A percentile compares a stretch with the other conserved stretches of the same genome.
These are phyloP conservation scores for Hymenoscyphus repandus DNA, from an alignment of 2,329 filamentous ascomycete species.

Conservation along the genomic window DNA sequence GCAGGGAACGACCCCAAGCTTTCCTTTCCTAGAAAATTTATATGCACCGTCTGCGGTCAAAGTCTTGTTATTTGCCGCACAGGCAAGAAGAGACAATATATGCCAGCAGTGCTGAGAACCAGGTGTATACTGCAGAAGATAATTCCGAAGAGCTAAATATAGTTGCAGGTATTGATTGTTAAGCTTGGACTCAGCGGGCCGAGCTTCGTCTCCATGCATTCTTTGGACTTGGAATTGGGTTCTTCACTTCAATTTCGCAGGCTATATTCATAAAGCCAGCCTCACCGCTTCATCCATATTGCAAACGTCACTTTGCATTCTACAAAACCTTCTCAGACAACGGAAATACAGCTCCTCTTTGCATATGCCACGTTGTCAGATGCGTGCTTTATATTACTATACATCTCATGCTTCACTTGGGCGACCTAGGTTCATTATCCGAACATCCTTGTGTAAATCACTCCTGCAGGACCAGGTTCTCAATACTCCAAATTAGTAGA, in stretches of 20 bases:
- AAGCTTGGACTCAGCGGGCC: slow-evolving; percentile 3
- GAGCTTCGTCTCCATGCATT: slow-evolving; percentile 2
- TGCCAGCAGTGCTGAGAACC: not conserved
- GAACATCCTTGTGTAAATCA: not conserved
- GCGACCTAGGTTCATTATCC: slow-evolving; percentile 1
- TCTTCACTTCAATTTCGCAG: not conserved
- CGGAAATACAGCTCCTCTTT: not conserved
- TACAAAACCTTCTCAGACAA: not conserved
- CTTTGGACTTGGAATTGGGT: slow-evolving; percentile 1
- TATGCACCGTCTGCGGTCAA: not conserved
- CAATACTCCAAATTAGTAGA: no score
- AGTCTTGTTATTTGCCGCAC: not conserved
- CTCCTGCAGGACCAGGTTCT: not conserved
- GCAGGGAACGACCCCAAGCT: not conserved
- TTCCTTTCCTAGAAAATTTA: not conserved
- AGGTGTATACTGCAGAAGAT: slow-evolving; percentile 3
- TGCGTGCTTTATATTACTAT: slow-evolving; percentile 1
- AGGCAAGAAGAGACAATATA: not conserved
- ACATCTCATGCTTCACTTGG: not conserved
- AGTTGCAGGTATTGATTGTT: slow-evolving; percentile 6
- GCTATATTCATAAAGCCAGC: slow-evolving; percentile 3
- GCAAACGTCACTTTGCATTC: slow-evolving; percentile 5
- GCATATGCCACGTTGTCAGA: not conserved
- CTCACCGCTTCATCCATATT: slow-evolving; percentile 3
- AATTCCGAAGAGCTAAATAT: slow-evolving; percentile 5